These are phyloP conservation scores for Benincasa hispida DNA, from an alignment of 306 rosid genomes.

Conservation along the genomic window DNA sequence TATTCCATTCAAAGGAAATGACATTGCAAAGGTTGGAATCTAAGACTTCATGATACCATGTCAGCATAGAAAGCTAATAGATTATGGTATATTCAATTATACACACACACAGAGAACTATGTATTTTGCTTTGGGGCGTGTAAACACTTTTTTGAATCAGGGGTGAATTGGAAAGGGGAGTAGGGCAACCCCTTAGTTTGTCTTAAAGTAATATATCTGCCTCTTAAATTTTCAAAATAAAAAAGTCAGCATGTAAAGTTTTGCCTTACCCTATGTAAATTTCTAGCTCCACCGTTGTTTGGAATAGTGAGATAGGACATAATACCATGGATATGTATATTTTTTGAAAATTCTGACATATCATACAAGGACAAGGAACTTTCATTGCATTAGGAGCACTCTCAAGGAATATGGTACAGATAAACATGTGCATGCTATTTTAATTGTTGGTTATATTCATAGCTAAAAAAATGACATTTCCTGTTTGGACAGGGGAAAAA, in stretches of 20 bases:
- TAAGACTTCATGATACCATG: background rate
- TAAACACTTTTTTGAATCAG: background rate
- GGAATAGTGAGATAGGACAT: background rate
- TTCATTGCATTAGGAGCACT: background rate
- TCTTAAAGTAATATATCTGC: background rate
- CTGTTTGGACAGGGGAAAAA: slow-evolving; percentile 55
- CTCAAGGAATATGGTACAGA: background rate
- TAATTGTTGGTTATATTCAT: background rate
- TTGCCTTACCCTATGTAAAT: background rate
- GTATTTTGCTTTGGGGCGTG: background rate
- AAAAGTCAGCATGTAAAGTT: background rate
- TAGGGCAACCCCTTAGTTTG: background rate
- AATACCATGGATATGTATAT: background rate
- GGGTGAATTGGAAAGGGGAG: background rate
- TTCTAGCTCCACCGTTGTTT: background rate
- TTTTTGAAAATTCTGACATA: background rate
- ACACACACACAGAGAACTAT: background rate
- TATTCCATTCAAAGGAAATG: background rate
- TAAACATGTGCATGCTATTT: background rate
- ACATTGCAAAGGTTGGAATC: background rate
- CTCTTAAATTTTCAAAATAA: background rate
- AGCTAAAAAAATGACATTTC: slow-evolving; percentile 6
- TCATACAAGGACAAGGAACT: background rate
- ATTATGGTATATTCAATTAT: background rate
- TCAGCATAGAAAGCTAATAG: background rate